Base-by-base conservation (phyloP, 306 rosid species). In the Ziziphus jujuba region DNA sequence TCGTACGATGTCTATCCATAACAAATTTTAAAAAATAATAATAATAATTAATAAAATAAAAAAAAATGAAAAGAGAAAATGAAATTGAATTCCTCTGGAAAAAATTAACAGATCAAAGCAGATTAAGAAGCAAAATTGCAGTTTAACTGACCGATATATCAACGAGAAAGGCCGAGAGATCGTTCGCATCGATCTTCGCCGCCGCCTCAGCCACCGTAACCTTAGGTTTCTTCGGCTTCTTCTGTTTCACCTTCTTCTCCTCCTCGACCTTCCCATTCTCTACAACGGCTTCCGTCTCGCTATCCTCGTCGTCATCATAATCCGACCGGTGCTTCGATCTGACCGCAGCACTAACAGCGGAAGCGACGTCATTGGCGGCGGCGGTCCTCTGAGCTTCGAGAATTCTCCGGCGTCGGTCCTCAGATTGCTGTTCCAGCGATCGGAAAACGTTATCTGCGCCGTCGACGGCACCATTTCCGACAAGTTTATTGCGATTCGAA, bases 151-250 rank as follows among this genome's bases (percentile, higher is more conserved):
- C 98, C 85, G 86, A 75, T 57, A 86, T 83, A 10, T 90, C 87
- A 20, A 71, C 71, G 36, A 93, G 87, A 72, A 72, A 85, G 22
- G 84, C 85, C 9, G 78, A 78, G 50, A 90, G 89, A 81, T 86
- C 82, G 72, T 69, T 73, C 5, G 77, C 81, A 40, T 90, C 96
- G 71, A 93, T 93, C 85, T 86, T 90, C 19, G 85, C 82, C 2
- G 97, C 93, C 5, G 98, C 97, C 73, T 93, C 98, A 0, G 90
- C 79, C 47, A 93, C 81, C 5, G 98, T 82, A 50, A 93, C 83
- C 90, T 93, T 93, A 13, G 97, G 97, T 49, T 87, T 92, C 89
- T 92, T 92, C 31, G 69, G 81, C 76, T 90, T 92, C 89, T 90
- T 90, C 78, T 49, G 84, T 85, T 92, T 92, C 78, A 76, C 80